Evolutionary conservation across 495 filamentous ascomycete species (phyloP), one percentile per base, ranked within the genome.

Genomic region (Annulohypoxylon maeteangense): DNA sequence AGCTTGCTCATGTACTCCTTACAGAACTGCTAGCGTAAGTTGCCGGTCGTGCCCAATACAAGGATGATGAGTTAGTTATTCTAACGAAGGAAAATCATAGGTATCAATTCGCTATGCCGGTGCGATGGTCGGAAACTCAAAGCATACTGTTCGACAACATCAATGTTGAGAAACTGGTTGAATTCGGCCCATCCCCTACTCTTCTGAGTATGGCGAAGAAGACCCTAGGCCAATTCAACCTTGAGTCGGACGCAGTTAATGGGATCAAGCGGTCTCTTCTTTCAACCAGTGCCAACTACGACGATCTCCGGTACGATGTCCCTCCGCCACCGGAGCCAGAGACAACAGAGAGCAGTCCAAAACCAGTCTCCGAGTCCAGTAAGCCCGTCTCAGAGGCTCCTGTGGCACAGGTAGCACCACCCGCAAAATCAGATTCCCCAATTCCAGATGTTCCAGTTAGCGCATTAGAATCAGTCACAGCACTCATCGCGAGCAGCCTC

Each of bases 71-170:
- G 20, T 60, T n/a, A n/a, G n/a, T n/a, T n/a, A n/a, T n/a, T 11
- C 14, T 72, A 45, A 73, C 65, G n/a, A n/a, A n/a, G n/a, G n/a
- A 29, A 57, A n/a, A 25, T 10, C n/a, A 62, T n/a, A 73, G 70
- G 48, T 73, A 73, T 81, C 93, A 96, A 81, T 96, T 96, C 79
- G 93, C 93, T 63, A 93, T 91, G 48, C 93, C 93, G 38, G 93
- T 96, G 53, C 87, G 93, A 87, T 96, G 93, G 88, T 95, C 95
- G 76, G 93, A 95, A 81, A 95, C 93, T 22, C 93, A 96, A 80
- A 93, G 95, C 90, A 91, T 96, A 55, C 89, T 96, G 68, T 90
- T 96, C 38, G 91, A 90, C 54, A 91, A 94, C 70, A 91, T 93
- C 77, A 87, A 87, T 51, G 93, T 93, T 12, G 93, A 95, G 84